A percentile compares a stretch with the other conserved stretches of the same genome.
phyloP scores from a whole-genome alignment of 805 yeast genomes.

The Metschnikowia anglica region DNA sequence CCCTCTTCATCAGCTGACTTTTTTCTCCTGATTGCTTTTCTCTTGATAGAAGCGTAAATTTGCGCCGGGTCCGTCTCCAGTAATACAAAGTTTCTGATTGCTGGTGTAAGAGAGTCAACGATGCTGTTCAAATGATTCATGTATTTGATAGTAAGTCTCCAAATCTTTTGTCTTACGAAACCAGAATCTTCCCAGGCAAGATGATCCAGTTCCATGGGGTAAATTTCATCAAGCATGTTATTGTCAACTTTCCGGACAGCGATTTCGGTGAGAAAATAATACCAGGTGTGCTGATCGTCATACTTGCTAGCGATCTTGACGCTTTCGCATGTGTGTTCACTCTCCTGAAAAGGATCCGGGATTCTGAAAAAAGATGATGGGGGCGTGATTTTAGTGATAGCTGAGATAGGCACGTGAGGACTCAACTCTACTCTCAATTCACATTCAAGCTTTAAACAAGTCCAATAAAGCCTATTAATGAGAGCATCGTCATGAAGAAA shows the following conservation, averaged over 20 bases:
- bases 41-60: slow-evolving; percentile 29
- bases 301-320: slow-evolving; percentile 25
- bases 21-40: slow-evolving; percentile 22
- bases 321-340: slow-evolving; percentile 25
- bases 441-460: slow-evolving; percentile 37
- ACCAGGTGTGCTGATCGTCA: slow-evolving; percentile 35
- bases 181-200: slow-evolving; percentile 27
- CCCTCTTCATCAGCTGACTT: slow-evolving; percentile 9
- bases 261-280: slow-evolving; percentile 38
- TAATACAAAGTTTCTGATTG: slow-evolving; percentile 32
- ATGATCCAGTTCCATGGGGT: slow-evolving; percentile 6
- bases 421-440: slow-evolving; percentile 36
- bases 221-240: slow-evolving; percentile 34
- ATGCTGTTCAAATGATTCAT: slow-evolving; percentile 39
- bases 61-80: slow-evolving; percentile 34
- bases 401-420: slow-evolving; percentile 33
- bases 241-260: slow-evolving; percentile 43
- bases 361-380: slow-evolving; percentile 34
- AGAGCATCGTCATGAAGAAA: slow-evolving; percentile 16
- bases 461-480: slow-evolving; percentile 37
- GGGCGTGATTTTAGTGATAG: slow-evolving; percentile 32
- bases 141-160: slow-evolving; percentile 33
- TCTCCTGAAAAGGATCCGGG: slow-evolving; percentile 25
- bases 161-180: slow-evolving; percentile 24
- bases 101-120: slow-evolving; percentile 36